These are phyloP conservation scores for Colletotrichum destructivum DNA, from an alignment of 2,329 filamentous ascomycete genomes.

Conservation along the genomic window DNA sequence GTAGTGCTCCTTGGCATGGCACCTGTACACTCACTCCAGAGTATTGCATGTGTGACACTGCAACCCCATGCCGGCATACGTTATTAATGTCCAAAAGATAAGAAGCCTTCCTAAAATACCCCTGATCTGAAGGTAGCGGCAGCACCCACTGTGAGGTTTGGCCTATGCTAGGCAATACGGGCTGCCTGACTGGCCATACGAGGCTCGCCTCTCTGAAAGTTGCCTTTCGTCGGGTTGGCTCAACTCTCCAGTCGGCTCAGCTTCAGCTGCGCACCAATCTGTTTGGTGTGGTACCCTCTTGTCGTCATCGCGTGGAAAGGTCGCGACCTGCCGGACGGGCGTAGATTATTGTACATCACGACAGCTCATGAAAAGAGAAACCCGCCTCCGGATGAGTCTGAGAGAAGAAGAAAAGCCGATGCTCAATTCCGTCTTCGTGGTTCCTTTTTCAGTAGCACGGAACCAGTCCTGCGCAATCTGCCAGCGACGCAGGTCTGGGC, in stretches of 20 bases:
- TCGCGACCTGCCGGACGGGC: constrained; percentile 1
- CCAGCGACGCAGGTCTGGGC: background rate
- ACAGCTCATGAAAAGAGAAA: background rate
- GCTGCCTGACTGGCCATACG: background rate
- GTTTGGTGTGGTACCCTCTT: background rate
- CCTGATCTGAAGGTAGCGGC: background rate
- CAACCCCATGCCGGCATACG: background rate
- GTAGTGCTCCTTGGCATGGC: constrained; percentile 5
- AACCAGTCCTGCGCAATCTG: constrained; percentile 15
- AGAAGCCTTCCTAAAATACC: background rate
- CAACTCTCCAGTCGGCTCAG: too few relatives aligned
- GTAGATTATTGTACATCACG: background rate
- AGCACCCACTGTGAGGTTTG: constrained; percentile 2
- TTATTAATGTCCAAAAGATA: background rate
- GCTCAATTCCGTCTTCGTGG: background rate
- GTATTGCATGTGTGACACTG: constrained; percentile 4
- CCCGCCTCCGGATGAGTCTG: background rate
- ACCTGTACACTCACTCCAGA: constrained; percentile 11
- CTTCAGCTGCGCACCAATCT: background rate
- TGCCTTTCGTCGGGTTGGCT: constrained; percentile 1
- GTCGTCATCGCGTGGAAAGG: background rate
- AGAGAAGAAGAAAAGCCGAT: constrained; percentile 21
- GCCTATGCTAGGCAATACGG: background rate
- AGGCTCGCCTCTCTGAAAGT: background rate
- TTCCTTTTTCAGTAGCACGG: constrained; percentile 5